phyloP scores from a whole-genome alignment of 352 stramenopile genomes.

The Globisporangium emineosum region DNA sequence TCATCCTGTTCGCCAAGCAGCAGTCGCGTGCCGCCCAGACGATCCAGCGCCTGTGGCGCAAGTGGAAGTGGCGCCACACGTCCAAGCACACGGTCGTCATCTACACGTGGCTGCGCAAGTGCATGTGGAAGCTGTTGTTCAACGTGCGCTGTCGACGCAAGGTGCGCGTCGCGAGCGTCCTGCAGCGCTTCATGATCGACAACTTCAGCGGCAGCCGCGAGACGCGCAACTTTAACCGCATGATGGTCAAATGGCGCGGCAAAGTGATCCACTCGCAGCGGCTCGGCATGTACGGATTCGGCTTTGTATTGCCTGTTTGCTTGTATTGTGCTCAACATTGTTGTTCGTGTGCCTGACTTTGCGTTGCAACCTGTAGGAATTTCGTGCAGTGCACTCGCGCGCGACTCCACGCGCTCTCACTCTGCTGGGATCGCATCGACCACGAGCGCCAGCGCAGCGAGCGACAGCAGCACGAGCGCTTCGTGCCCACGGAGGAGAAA shows the following conservation, averaged over 20 bases:
- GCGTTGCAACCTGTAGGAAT: conserved; percentile 6
- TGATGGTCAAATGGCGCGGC: conserved; percentile 70
- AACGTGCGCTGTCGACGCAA: conserved; percentile 42
- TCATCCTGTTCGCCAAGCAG: conserved; percentile 27
- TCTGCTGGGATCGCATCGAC: conserved; percentile 63
- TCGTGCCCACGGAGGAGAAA: conserved; percentile 34
- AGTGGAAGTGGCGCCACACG: conserved; percentile 58
- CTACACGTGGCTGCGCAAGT: conserved; percentile 69
- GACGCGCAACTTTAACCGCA: conserved; percentile 66
- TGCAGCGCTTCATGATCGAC: conserved; percentile 62
- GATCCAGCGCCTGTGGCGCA: conserved; percentile 62
- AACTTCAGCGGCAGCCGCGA: conserved; percentile 52
- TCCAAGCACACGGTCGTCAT: conserved; percentile 61
- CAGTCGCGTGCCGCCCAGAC: conserved; percentile 36
- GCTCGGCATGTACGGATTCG: conserved; percentile 29
- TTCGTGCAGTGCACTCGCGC: conserved; percentile 60
- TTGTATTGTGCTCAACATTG: background rate
- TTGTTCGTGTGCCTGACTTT: background rate
- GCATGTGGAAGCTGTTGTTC: conserved; percentile 68
- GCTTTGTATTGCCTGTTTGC: background rate
- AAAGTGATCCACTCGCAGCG: conserved; percentile 75
- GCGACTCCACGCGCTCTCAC: conserved; percentile 47
- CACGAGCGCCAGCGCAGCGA: conserved; percentile 66
- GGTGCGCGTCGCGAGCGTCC: conserved; percentile 26
- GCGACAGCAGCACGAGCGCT: conserved; percentile 34